A percentile compares a stretch with the other conserved stretches of the same genome.
These are phyloP conservation scores for Vigna radiata DNA, from an alignment of 306 rosid species.

Conservation along the genomic window DNA sequence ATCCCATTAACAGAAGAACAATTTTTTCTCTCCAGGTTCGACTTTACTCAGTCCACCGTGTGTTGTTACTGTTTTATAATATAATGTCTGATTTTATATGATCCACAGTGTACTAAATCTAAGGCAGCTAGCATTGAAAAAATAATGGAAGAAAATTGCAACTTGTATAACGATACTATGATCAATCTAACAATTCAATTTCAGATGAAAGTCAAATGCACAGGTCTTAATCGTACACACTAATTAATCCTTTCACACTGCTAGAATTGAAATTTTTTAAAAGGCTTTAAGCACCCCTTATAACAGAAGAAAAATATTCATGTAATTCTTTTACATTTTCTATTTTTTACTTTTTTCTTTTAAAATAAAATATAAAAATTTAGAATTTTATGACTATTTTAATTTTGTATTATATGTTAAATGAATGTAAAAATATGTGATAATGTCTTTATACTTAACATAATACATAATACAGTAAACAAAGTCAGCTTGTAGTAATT, in stretches of 20 bases:
- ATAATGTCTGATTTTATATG: background rate
- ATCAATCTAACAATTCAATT: background rate
- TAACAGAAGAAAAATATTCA: too few relatives aligned
- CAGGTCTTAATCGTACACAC: background rate
- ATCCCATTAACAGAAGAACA: background rate
- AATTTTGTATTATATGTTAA: too few relatives aligned
- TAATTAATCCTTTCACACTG: background rate
- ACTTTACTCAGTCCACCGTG: background rate
- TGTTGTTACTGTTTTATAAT: background rate
- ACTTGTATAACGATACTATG: background rate
- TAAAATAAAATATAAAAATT: too few relatives aligned
- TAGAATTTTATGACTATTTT: too few relatives aligned
- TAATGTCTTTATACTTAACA: too few relatives aligned
- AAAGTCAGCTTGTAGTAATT: constrained; percentile 25
- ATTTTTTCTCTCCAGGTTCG: too few relatives aligned
- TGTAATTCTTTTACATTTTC: too few relatives aligned
- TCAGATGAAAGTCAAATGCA: constrained; percentile 19
- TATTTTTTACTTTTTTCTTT: too few relatives aligned
- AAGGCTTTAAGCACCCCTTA: too few relatives aligned
- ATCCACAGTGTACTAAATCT: background rate
- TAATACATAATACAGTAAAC: background rate
- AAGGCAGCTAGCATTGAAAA: background rate
- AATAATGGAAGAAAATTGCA: background rate
- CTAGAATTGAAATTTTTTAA: background rate
- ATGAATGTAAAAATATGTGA: too few relatives aligned